phyloP scores from a whole-genome alignment of 139 green algal species.

The Trebouxia sp. region DNA sequence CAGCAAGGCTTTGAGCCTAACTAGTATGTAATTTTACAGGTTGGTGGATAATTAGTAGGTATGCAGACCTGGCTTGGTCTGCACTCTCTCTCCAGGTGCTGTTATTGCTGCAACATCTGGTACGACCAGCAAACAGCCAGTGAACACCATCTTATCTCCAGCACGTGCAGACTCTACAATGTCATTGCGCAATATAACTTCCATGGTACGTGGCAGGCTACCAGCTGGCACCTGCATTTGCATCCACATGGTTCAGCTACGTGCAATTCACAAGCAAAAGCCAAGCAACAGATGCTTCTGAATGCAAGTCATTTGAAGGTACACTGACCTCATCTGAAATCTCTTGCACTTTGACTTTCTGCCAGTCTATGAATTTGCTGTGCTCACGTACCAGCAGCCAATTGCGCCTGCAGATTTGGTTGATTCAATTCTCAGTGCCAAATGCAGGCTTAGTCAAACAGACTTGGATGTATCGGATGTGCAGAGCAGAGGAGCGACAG shows the following conservation, averaged over 20 bases:
- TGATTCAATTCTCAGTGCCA: not conserved
- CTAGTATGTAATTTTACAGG: too few relatives aligned
- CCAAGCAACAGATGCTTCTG: not conserved
- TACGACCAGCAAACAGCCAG: conserved; percentile 92
- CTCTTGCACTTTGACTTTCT: conserved; percentile 96
- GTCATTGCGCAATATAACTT: conserved; percentile 94
- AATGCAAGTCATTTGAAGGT: too few relatives aligned
- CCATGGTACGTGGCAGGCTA: conserved; percentile 91
- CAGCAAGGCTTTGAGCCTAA: too few relatives aligned
- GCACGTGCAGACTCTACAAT: conserved; percentile 92
- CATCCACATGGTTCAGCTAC: too few relatives aligned
- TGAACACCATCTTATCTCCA: conserved; percentile 93
- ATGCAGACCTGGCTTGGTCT: conserved; percentile 24
- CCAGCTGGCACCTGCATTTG: conserved; percentile 87
- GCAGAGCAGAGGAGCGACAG: not conserved
- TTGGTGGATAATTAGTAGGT: too few relatives aligned
- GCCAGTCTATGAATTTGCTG: conserved; percentile 98
- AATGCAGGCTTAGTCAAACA: too few relatives aligned
- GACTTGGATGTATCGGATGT: not conserved
- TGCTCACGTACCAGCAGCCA: conserved; percentile 88
- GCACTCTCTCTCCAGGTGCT: conserved; percentile 54
- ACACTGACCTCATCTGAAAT: conserved; percentile 84
- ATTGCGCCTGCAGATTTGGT: conserved; percentile 49
- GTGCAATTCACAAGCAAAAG: not conserved
- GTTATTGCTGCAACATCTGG: conserved; percentile 86